Evolutionary conservation across 2,329 filamentous ascomycete genomes (phyloP).

Genomic region (Plenodomus biglobosus): DNA sequence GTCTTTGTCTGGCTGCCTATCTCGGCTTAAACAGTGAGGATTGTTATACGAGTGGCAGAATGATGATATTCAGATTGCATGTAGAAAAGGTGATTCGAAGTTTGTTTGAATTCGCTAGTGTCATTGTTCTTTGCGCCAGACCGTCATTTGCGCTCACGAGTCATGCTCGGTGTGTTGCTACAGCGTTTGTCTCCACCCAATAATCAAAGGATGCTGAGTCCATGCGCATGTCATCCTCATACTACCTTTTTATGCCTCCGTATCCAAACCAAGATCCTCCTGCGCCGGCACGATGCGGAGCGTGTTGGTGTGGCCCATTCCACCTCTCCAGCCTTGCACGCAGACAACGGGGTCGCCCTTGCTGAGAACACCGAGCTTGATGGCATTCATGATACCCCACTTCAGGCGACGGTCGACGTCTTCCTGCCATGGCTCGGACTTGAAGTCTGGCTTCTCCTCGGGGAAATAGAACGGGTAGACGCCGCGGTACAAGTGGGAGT

Average conservation of each 20-base stretch:
- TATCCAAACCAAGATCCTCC: constrained; percentile 54
- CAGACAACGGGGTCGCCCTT: constrained; percentile 76
- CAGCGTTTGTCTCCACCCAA: constrained; percentile 18
- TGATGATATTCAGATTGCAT: neutral
- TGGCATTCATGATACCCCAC: constrained; percentile 88
- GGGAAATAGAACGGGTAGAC: constrained; percentile 97
- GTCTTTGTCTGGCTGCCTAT: neutral
- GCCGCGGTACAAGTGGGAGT: constrained; percentile 93
- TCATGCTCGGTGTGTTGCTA: constrained; percentile 22
- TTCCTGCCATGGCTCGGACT: constrained; percentile 93
- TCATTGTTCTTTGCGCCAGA: constrained; percentile 26
- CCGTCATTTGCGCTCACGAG: constrained; percentile 27
- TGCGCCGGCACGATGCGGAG: constrained; percentile 55
- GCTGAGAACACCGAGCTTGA: constrained; percentile 75
- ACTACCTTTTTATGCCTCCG: constrained; percentile 44
- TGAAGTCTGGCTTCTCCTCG: constrained; percentile 92
- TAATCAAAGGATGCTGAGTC: constrained; percentile 15
- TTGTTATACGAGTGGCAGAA: neutral
- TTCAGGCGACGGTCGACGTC: constrained; percentile 97
- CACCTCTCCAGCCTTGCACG: constrained; percentile 88
- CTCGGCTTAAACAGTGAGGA: neutral
- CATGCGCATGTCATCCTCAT: constrained; percentile 5
- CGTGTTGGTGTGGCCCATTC: constrained; percentile 90
- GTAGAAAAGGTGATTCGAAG: neutral
- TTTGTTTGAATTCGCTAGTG: constrained; percentile 28